A percentile compares a stretch with the other conserved stretches of the same genome.
phyloP scores from a whole-genome alignment of 306 rosid genomes.

The Citrullus colocynthis region DNA sequence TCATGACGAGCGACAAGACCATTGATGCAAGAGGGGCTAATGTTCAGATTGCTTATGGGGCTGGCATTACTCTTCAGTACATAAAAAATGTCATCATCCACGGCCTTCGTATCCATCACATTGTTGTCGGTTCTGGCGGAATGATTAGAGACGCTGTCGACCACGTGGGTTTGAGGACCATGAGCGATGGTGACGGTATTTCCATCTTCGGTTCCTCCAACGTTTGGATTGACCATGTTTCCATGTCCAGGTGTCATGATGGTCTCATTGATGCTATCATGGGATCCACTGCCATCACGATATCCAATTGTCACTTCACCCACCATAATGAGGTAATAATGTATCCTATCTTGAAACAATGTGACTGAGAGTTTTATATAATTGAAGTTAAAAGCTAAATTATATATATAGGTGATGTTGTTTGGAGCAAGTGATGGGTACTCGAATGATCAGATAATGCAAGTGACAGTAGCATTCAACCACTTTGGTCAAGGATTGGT shows the following conservation, averaged over 20 bases:
- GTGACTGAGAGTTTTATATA: background rate
- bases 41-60: constrained; percentile 40
- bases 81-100: constrained; percentile 51
- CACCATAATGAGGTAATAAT: constrained; percentile 44
- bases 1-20: constrained; percentile 46
- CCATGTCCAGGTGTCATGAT: constrained; percentile 44
- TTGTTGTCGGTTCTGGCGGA: constrained; percentile 30
- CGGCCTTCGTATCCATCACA: constrained; percentile 36
- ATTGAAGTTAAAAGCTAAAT: background rate
- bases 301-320: constrained; percentile 70
- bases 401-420: constrained; percentile 48
- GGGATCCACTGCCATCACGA: constrained; percentile 77
- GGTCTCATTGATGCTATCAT: constrained; percentile 62
- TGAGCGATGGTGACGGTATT: constrained; percentile 74
- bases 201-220: constrained; percentile 61
- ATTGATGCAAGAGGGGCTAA: constrained; percentile 61
- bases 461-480: constrained; percentile 71
- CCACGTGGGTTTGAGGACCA: constrained; percentile 43
- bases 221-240: constrained; percentile 74
- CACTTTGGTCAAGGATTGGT: constrained; percentile 55
- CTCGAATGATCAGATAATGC: constrained; percentile 39
- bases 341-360: background rate
- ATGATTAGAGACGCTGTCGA: constrained; percentile 27
- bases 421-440: constrained; percentile 49
- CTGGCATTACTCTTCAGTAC: constrained; percentile 56